These are phyloP conservation scores for Chytriomyces hyalinus DNA, from an alignment of 192 early-diverging fungal genomes.

Conservation along the genomic window DNA sequence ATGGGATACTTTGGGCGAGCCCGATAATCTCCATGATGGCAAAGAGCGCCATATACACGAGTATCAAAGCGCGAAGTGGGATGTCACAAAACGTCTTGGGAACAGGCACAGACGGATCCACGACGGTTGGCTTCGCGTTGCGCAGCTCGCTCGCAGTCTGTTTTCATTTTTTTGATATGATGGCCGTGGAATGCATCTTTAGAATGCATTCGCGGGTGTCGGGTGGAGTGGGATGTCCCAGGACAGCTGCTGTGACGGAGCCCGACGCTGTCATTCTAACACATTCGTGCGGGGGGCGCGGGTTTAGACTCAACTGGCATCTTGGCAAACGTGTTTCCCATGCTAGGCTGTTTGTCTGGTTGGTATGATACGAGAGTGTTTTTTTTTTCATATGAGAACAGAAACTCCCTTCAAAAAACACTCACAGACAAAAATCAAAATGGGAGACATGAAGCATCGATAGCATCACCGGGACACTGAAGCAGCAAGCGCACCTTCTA, in stretches of 20 bases:
- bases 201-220: background rate
- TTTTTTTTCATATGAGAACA: too few species aligned
- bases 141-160: slow-evolving; percentile 7
- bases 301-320: background rate
- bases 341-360: background rate
- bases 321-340: background rate
- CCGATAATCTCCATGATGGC: slow-evolving; percentile 17
- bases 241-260: background rate
- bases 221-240: background rate
- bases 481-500: too few species aligned
- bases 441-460: too few species aligned
- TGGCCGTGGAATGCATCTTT: background rate
- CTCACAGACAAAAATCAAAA: too few species aligned
- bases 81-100: slow-evolving; percentile 2
- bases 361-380: too few species aligned
- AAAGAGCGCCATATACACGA: slow-evolving; percentile 1
- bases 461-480: too few species aligned
- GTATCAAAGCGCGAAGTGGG: slow-evolving; percentile 3
- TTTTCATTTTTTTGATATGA: background rate
- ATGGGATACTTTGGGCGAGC: slow-evolving; percentile 1
- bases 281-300: background rate
- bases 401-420: too few species aligned
- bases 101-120: slow-evolving; percentile 16
- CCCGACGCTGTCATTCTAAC: background rate
- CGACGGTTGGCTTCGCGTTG: slow-evolving; percentile 11